Conservation (phyloP, 306 rosid genomes). For the Luffa acutangula region DNA sequence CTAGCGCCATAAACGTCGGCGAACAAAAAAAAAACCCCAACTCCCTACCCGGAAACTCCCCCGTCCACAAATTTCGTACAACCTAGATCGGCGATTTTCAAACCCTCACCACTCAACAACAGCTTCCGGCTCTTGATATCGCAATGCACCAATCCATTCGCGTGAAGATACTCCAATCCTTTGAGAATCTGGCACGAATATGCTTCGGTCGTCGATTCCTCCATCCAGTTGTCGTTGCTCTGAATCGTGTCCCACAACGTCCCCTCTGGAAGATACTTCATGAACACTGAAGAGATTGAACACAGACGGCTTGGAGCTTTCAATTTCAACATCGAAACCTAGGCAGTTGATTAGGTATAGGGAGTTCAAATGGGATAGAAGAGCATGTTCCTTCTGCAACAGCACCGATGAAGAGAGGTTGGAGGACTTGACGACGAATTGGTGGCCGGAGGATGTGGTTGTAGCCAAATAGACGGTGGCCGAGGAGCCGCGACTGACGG, state of each 20-base stretch:
- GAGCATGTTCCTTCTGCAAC: conserved; percentile 25
- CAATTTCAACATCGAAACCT: conserved; percentile 21
- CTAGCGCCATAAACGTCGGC: conserved; percentile 44
- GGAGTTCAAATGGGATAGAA: conserved; percentile 26
- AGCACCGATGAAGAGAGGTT: conserved; percentile 17
- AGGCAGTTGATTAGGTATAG: conserved; percentile 23
- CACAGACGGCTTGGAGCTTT: conserved; percentile 6
- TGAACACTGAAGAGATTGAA: conserved; percentile 21
- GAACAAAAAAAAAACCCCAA: conserved; percentile 26
- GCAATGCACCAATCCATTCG: conserved; percentile 32
- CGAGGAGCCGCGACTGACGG: conserved; percentile 39
- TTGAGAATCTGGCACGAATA: conserved; percentile 33
- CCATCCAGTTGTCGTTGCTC: conserved; percentile 17
- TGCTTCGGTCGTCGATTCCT: conserved; percentile 17
- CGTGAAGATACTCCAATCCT: conserved; percentile 38
- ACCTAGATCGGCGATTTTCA: conserved; percentile 46
- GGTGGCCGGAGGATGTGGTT: conserved; percentile 6
- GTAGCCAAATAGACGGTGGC: conserved; percentile 33
- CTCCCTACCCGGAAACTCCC: background rate
- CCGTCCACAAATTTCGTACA: conserved; percentile 27
- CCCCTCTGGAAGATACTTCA: conserved; percentile 38
- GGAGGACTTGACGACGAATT: conserved; percentile 31
- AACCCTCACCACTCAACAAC: conserved; percentile 11
- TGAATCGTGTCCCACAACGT: conserved; percentile 28
- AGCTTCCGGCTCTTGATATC: conserved; percentile 46